Conservation (phyloP, 768 basidiomycete genomes). For the Hortiboletus flavorubellus region DNA sequence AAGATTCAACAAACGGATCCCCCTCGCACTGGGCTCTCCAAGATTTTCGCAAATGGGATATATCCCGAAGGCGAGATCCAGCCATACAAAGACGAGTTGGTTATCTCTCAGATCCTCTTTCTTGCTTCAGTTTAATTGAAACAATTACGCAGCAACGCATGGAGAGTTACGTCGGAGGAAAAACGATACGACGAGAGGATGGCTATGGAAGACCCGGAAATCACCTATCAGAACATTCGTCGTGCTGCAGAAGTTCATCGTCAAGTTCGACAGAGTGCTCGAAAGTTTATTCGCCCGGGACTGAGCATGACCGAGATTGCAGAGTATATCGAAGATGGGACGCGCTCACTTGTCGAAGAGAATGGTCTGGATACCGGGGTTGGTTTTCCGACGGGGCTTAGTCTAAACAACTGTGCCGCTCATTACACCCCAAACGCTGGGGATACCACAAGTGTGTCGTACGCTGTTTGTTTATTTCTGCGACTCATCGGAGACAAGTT, state of each 20-base stretch:
- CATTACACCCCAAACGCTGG: conserved; percentile 96
- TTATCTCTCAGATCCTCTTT: conserved; percentile 12
- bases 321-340: conserved; percentile 89
- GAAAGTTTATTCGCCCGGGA: conserved; percentile 83
- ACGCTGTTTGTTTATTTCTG: not conserved
- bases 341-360: conserved; percentile 89
- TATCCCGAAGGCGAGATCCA: conserved; percentile 93
- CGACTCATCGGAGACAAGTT: conserved; percentile 45
- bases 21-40: conserved; percentile 83
- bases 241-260: conserved; percentile 95
- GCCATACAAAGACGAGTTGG: conserved; percentile 89
- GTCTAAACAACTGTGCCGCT: conserved; percentile 91
- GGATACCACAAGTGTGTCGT: conserved; percentile 67
- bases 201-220: conserved; percentile 73
- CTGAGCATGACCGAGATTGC: conserved; percentile 95
- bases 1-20: conserved; percentile 84
- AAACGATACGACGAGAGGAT: conserved; percentile 78
- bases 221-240: conserved; percentile 86
- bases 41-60: conserved; percentile 80
- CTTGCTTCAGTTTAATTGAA: not conserved
- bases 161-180: conserved; percentile 89
- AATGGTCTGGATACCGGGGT: conserved; percentile 81
- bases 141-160: conserved; percentile 63
- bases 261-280: conserved; percentile 80
- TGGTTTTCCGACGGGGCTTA: conserved; percentile 96